Evolutionary conservation across 1,284 basidiomycete species (phyloP), one percentile per base, ranked within the genome.

Genomic region (Takashimella koratensis): DNA sequence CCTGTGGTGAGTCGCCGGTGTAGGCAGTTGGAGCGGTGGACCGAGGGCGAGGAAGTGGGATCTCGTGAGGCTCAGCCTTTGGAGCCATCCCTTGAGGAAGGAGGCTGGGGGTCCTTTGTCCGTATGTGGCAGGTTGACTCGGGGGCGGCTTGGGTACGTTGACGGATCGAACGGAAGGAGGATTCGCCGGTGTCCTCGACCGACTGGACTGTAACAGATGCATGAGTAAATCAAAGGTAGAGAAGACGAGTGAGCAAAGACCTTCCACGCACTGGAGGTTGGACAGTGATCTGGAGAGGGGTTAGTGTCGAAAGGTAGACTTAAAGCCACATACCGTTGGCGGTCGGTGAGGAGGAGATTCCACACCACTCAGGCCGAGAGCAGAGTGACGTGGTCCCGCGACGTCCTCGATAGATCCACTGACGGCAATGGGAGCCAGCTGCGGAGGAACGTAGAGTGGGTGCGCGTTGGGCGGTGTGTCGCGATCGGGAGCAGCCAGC

Each of bases 241-340:
- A 36, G 30, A 36, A 36, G 30, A 36, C 30, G 30, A 16, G 30
- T 36, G 10, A 36, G 30, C 16, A 36, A 16, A 16, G 30, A 48
- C 12, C 40, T 43, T 40, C 45, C 24, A 66, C 68, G 48, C 48
- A 70, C 68, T 20, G 68, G 68, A 53, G 68, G 65, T 53, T 70
- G 68, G 19, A 70, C 51, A 8, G 52, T 70, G 44, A 70, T 70
- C 68, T 70, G 49, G 24, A 24, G 22, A 20, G n/a, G n/a, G 3
- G 8, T 36, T 8, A 27, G 39, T 21, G 13, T 20, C 44, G 19
- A 13, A 24, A 41, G 43, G n/a, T 20, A 20, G 39, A 21, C 48
- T 57, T 62, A 12, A 20, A 24, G 41, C 43, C 47, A 66, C 67
- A 56, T 65, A 69, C 67, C 56, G 65, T 67, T 43, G 65, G 67